Evolutionary conservation across 495 filamentous ascomycete species (phyloP).

Genomic region (Terfezia claveryi): DNA sequence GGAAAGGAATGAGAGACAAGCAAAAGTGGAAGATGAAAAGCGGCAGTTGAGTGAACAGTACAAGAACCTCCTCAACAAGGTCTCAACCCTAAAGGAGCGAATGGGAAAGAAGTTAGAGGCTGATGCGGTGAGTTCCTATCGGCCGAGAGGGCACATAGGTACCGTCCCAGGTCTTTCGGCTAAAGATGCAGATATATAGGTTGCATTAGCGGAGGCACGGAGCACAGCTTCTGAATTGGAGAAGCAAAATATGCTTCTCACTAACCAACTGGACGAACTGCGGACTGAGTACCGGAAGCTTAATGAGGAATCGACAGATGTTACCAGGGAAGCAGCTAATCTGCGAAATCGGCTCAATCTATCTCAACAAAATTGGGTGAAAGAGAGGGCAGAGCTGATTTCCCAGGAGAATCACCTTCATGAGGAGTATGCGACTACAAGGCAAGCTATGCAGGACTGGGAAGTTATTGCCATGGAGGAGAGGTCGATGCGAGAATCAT

Average conservation of each 20-base stretch:
- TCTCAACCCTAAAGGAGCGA: constrained; percentile 76
- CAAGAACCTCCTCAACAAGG: constrained; percentile 57
- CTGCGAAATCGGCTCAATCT: constrained; percentile 63
- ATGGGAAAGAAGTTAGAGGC: constrained; percentile 72
- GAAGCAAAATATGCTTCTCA: constrained; percentile 37
- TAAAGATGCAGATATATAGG: constrained; percentile 25
- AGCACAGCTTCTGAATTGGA: constrained; percentile 56
- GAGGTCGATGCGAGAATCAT: constrained; percentile 58
- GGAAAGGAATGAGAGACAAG: constrained; percentile 21
- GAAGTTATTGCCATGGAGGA: constrained; percentile 93
- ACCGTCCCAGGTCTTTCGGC: neutral
- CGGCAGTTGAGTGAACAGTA: constrained; percentile 77
- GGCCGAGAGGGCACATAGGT: constrained; percentile 6
- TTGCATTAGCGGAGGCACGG: constrained; percentile 63
- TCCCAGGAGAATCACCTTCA: constrained; percentile 50
- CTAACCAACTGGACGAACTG: constrained; percentile 28
- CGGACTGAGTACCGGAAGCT: constrained; percentile 33
- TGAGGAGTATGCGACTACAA: constrained; percentile 73
- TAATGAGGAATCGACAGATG: constrained; percentile 38
- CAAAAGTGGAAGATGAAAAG: constrained; percentile 38
- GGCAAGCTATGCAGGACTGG: constrained; percentile 96
- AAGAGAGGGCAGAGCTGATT: constrained; percentile 69
- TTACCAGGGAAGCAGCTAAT: constrained; percentile 49
- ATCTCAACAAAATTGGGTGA: constrained; percentile 80
- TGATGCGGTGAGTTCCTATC: constrained; percentile 38